These are phyloP conservation scores for Flaveria sonorensis DNA, from an alignment of 129 eudicot species.

Conservation along the genomic window DNA sequence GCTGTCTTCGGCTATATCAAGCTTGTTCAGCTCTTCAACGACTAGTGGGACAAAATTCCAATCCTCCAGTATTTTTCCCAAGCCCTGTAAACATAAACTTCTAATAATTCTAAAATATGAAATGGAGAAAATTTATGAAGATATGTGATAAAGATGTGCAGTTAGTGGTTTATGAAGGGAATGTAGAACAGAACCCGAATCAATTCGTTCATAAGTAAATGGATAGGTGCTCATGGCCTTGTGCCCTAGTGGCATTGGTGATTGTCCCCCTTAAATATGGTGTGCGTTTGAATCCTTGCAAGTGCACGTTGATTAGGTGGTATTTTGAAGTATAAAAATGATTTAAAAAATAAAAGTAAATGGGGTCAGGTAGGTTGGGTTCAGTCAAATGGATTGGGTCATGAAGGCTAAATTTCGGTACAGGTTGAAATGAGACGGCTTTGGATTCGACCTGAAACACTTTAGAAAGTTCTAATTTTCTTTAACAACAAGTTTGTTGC, in stretches of 20 bases:
- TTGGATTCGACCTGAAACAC: background rate
- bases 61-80: constrained; percentile 64
- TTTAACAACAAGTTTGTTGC: background rate
- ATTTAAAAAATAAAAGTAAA: no score
- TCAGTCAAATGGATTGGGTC: background rate
- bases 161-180: background rate
- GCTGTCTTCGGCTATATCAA: constrained; percentile 36
- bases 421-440: background rate
- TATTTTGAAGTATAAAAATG: no score
- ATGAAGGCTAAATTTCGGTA: background rate
- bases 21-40: constrained; percentile 70
- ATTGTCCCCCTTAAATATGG: no score
- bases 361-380: background rate
- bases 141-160: background rate
- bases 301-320: no score
- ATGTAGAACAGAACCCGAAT: background rate
- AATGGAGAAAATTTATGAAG: background rate
- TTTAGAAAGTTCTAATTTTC: background rate
- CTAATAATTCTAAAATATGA: background rate
- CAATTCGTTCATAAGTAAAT: background rate
- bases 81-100: constrained; percentile 40
- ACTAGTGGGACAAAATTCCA: constrained; percentile 88
- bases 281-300: no score
- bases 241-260: no score
- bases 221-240: no score